Percentiles rank a stretch among this genome's conserved stretches.
These are phyloP conservation scores for Apiospora arundinis DNA, from an alignment of 2,329 filamentous ascomycete species.

Conservation along the genomic window DNA sequence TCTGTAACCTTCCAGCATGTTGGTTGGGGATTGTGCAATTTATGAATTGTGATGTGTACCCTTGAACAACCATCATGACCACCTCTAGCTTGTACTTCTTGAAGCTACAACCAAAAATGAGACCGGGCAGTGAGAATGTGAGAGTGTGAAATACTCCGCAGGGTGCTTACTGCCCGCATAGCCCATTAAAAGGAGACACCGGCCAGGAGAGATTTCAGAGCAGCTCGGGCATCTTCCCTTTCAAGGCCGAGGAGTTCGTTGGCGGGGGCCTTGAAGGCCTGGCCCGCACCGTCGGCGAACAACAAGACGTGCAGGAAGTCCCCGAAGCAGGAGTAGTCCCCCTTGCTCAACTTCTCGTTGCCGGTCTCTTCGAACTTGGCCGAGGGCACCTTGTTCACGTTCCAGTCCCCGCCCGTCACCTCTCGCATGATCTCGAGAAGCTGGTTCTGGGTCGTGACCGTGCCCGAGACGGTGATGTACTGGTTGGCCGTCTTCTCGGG, in stretches of 20 bases:
- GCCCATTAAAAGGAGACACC: neutral
- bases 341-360: conserved; percentile 48
- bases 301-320: conserved; percentile 34
- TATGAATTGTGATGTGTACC: neutral
- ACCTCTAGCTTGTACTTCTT: no score
- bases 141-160: no score
- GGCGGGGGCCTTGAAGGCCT: conserved; percentile 32
- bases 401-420: conserved; percentile 53
- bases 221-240: conserved; percentile 33
- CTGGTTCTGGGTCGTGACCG: conserved; percentile 63
- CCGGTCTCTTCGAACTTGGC: conserved; percentile 45
- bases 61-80: neutral
- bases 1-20: neutral
- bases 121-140: no score
- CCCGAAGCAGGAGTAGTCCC: conserved; percentile 44
- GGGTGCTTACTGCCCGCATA: neutral
- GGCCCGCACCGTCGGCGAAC: conserved; percentile 35
- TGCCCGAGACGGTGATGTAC: conserved; percentile 63
- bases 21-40: neutral
- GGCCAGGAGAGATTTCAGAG: neutral
- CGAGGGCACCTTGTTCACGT: conserved; percentile 46
- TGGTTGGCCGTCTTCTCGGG: conserved; percentile 61
- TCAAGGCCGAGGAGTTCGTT: conserved; percentile 34
- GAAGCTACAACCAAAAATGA: no score
- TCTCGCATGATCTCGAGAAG: conserved; percentile 60